Base-by-base conservation (phyloP, 2,329 filamentous ascomycete genomes). In the Aspergillus puulaauensis region DNA sequence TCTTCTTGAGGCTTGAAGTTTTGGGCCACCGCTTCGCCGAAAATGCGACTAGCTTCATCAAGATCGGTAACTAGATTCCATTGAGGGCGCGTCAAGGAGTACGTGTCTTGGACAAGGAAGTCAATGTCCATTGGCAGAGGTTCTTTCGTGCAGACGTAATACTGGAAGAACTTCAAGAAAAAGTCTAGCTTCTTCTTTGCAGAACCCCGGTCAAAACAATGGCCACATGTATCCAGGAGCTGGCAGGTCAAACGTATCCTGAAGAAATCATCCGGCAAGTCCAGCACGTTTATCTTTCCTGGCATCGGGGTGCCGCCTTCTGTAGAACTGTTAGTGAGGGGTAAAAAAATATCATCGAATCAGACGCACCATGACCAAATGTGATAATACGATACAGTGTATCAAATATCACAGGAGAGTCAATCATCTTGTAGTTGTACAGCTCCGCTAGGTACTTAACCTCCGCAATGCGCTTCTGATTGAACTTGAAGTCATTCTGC, bases 141-240 rank as follows among this genome's bases (percentile, higher is more conserved):
- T 19, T 93, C 87, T 75, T 99, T 99, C 19, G 90, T 92, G 68
- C 90, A 87, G 65, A 98, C 89, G 75, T 99, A 99, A 74, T 97
- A 98, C 84, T 90, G 93, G 68, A 99, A 91, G 76, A 98, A 98
- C 0, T 90, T 93, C 60, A 99, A 80, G 75, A 98, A 99, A 74
- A 96, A 98, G 70, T 99, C 95, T 9, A 99, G 83, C 77, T 98
- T 99, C 81, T 98, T 98, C 74, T 93, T 96, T 2, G 93, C 90
- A 44, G 89, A 87, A 7, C 96, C 95, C 67, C 93, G 89, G 73
- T 95, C 95, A 68, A 97, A 99, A 78, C 93, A 99, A 74, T 96
- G 89, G 54, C 96, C 95, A 65, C 93, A 98, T 0, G 93, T 97
- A 75, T 99, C 96, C 4, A 99, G 83, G 49, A 99, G 82, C 14